phyloP scores from a whole-genome alignment of 345 rosid genomes.

The Gossypium thurberi region DNA sequence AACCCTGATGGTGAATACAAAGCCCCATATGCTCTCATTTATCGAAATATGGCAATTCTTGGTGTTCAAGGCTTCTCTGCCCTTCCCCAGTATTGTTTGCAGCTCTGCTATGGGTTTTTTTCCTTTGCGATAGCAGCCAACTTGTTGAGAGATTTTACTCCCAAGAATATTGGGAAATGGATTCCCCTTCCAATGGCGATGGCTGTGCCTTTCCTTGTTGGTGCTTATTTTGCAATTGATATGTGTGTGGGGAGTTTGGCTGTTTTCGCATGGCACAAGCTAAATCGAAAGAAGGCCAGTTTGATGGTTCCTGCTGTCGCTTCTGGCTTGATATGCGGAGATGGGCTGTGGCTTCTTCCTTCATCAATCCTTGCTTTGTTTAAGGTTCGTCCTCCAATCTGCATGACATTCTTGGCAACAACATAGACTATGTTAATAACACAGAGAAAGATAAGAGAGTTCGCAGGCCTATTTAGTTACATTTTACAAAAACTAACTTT shows the following conservation, averaged over 20 bases:
- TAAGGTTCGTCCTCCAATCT: conserved; percentile 67
- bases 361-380: conserved; percentile 69
- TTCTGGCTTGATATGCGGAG: conserved; percentile 91
- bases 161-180: conserved; percentile 51
- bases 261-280: conserved; percentile 51
- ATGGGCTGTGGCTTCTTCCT: conserved; percentile 90
- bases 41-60: conserved; percentile 89
- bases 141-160: conserved; percentile 50
- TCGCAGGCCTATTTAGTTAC: background rate
- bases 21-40: conserved; percentile 84
- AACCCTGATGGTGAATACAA: conserved; percentile 86
- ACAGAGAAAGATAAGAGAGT: background rate
- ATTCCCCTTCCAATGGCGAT: conserved; percentile 93
- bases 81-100: conserved; percentile 75
- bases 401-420: conserved; percentile 53
- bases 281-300: conserved; percentile 41
- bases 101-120: conserved; percentile 83
- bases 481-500: background rate
- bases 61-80: conserved; percentile 96
- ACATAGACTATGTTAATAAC: background rate
- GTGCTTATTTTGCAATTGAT: conserved; percentile 80
- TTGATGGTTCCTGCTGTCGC: conserved; percentile 84
- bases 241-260: conserved; percentile 68
- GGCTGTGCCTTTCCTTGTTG: conserved; percentile 93
- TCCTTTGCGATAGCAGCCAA: conserved; percentile 61